Evolutionary conservation across 768 basidiomycete species (phyloP).

Genomic region (Trametes sanguinea): DNA sequence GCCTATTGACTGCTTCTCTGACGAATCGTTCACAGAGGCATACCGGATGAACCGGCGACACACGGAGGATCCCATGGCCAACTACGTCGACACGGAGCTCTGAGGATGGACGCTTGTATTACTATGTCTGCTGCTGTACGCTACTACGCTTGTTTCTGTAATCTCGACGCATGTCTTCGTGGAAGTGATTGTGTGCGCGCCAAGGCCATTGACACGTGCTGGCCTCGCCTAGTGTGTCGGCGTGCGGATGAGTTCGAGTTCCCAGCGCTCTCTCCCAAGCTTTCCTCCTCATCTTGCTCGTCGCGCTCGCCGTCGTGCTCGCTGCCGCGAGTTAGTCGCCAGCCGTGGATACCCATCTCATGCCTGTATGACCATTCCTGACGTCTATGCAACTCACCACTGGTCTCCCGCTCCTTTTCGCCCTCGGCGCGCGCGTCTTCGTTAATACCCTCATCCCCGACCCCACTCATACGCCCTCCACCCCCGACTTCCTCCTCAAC

Average conservation of each 20-base stretch:
- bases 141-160: conserved; percentile 20
- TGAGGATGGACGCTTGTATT: conserved; percentile 22
- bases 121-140: conserved; percentile 12
- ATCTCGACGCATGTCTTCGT: not conserved
- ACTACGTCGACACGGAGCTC: conserved; percentile 70
- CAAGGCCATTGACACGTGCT: conserved; percentile 13
- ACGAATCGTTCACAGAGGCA: conserved; percentile 62
- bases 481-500: conserved; percentile 63
- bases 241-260: conserved; percentile 1
- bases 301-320: conserved; percentile 24
- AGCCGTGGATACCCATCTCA: conserved; percentile 20
- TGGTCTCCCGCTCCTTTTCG: conserved; percentile 70
- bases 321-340: conserved; percentile 23
- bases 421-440: conserved; percentile 71
- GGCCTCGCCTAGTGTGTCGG: conserved; percentile 9
- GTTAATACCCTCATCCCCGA: conserved; percentile 51
- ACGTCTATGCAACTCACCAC: conserved; percentile 48
- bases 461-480: conserved; percentile 41
- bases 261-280: conserved; percentile 3
- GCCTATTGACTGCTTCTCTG: conserved; percentile 15
- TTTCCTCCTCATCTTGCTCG: conserved; percentile 6
- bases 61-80: conserved; percentile 91
- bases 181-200: not conserved
- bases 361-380: conserved; percentile 24
- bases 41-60: conserved; percentile 78